Conservation (phyloP, 148 eudicot species). For the Chenopodium quinoa region DNA sequence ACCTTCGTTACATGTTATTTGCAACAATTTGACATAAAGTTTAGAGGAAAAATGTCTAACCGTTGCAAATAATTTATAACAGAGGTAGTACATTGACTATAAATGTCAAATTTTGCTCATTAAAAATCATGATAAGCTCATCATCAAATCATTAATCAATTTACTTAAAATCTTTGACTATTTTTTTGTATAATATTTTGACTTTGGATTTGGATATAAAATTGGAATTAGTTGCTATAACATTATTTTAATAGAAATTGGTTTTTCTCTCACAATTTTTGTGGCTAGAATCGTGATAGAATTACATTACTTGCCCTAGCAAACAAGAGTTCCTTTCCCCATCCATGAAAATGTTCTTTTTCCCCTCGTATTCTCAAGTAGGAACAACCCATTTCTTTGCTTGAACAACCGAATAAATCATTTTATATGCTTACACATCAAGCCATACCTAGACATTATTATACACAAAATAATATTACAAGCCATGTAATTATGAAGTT, state of each 20-base stretch:
- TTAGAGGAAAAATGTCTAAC: too few species aligned
- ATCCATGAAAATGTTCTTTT: slow-evolving; percentile 14
- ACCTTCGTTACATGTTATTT: too few species aligned
- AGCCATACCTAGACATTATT: slow-evolving; percentile 2
- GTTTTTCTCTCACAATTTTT: not conserved
- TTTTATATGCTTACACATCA: slow-evolving; percentile 8
- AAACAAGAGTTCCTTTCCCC: slow-evolving; percentile 17
- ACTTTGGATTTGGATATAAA: too few species aligned
- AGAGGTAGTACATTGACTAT: too few species aligned
- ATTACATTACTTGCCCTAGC: slow-evolving; percentile 24
- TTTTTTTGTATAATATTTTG: too few species aligned
- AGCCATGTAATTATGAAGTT: not conserved
- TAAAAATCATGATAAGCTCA: too few species aligned
- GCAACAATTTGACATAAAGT: too few species aligned
- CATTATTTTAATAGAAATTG: not conserved
- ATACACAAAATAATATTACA: not conserved
- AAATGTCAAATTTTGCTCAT: too few species aligned
- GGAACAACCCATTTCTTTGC: slow-evolving; percentile 28
- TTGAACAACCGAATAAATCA: slow-evolving; percentile 19
- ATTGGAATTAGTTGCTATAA: too few species aligned
- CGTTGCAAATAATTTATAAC: too few species aligned
- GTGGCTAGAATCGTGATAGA: not conserved
- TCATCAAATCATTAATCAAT: too few species aligned
- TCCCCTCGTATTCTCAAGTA: slow-evolving; percentile 3
- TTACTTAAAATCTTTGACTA: too few species aligned